These are phyloP conservation scores for Aphanomyces euteiches DNA, from an alignment of 352 stramenopile genomes.

Conservation along the genomic window DNA sequence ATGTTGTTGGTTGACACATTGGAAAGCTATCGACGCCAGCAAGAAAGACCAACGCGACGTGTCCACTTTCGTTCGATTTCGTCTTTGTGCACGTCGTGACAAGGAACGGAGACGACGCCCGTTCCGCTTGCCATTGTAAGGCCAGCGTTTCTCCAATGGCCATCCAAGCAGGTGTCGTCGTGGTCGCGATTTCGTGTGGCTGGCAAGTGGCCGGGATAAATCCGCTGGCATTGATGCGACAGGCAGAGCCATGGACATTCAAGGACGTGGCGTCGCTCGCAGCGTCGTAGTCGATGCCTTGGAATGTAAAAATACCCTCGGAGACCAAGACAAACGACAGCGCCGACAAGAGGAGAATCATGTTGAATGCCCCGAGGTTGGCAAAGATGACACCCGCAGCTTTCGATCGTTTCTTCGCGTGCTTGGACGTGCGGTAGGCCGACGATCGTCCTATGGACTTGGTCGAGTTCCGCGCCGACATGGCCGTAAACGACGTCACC, in stretches of 20 bases:
- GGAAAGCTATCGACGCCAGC: constrained; percentile 4
- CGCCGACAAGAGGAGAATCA: no score
- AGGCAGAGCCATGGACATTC: neutral
- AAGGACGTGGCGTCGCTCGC: no score
- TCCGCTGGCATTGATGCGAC: neutral
- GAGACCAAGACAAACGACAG: neutral
- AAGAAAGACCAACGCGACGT: constrained; percentile 8
- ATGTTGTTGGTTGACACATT: neutral
- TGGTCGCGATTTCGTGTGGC: neutral
- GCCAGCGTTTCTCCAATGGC: neutral
- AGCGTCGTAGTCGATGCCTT: neutral
- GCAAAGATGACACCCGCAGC: no score
- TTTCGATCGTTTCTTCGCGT: no score
- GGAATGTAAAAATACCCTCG: neutral
- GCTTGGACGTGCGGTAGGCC: no score
- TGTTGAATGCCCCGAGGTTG: no score
- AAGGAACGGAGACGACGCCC: no score
- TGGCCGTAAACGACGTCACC: no score
- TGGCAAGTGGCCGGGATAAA: neutral
- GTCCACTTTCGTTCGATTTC: neutral
- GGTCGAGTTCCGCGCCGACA: no score
- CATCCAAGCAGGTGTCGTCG: neutral
- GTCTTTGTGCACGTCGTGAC: no score
- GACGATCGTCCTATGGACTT: no score
- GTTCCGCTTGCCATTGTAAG: no score